Evolutionary conservation across 2,329 filamentous ascomycete genomes (phyloP).

Genomic region (Penicillium vulpinum): DNA sequence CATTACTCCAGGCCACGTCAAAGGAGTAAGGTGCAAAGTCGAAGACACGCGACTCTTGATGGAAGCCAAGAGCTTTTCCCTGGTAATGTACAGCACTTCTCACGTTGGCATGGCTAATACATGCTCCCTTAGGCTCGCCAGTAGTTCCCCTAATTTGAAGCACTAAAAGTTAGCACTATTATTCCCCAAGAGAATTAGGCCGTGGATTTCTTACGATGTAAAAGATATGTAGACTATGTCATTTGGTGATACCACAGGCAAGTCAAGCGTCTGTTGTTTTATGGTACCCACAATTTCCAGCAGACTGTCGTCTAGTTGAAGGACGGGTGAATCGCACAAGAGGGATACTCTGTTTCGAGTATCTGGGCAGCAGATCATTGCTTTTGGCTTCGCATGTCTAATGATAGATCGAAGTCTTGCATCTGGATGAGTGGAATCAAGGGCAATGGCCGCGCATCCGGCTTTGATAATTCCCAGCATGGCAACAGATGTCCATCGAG

Average conservation of each 20-base stretch:
- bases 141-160: neutral
- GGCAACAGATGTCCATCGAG: neutral
- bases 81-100: neutral
- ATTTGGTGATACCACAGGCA: neutral
- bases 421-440: neutral
- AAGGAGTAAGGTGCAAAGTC: constrained; percentile 2
- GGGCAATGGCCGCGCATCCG: neutral
- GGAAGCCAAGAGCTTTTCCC: neutral
- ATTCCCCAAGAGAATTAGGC: neutral
- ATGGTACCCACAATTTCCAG: neutral
- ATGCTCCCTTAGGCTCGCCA: neutral
- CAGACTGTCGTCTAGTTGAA: neutral
- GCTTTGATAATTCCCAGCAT: neutral
- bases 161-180: neutral
- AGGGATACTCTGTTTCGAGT: neutral
- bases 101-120: neutral
- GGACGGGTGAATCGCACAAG: neutral
- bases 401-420: neutral
- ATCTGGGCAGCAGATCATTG: neutral
- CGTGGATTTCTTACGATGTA: neutral
- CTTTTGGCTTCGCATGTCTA: neutral
- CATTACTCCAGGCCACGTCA: neutral
- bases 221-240: neutral
- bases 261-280: neutral
- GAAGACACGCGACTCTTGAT: neutral